These are phyloP conservation scores for Oropetium thomaeum DNA, from an alignment of 176 grass and related monocot species.

Conservation along the genomic window DNA sequence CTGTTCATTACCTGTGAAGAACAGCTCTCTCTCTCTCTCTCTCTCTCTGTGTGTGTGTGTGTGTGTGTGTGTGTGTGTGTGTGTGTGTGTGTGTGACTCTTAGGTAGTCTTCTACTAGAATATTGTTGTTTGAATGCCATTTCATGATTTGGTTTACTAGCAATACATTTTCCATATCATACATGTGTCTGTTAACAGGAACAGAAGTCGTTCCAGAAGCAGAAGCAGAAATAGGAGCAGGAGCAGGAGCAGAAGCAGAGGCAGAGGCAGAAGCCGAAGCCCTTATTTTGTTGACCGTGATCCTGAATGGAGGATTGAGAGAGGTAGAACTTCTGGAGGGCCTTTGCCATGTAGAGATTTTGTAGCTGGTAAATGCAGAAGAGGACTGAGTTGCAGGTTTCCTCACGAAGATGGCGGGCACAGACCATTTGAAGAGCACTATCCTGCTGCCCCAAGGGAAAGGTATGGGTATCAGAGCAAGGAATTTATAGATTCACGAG, in stretches of 20 bases:
- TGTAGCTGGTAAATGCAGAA: constrained; percentile 70
- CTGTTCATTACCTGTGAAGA: constrained; percentile 14
- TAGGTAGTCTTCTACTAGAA: constrained; percentile 17
- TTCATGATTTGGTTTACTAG: constrained; percentile 17
- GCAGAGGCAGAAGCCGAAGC: constrained; percentile 59
- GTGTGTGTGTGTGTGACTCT: too few relatives aligned
- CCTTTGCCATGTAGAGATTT: constrained; percentile 81
- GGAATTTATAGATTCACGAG: constrained; percentile 59
- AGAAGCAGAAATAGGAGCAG: constrained; percentile 43
- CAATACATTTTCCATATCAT: constrained; percentile 21
- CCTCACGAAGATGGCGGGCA: constrained; percentile 70
- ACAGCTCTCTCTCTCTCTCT: neutral
- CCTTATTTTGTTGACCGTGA: constrained; percentile 60
- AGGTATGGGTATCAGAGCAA: constrained; percentile 49
- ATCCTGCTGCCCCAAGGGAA: constrained; percentile 52
- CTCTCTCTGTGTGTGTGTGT: too few relatives aligned
- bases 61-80: too few relatives aligned
- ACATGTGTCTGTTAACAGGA: constrained; percentile 44
- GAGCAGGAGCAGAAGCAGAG: constrained; percentile 66
- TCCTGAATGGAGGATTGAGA: constrained; percentile 51
- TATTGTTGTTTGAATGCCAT: constrained; percentile 22
- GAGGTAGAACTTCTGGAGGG: constrained; percentile 56
- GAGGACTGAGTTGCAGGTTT: constrained; percentile 77
- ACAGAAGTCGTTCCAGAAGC: constrained; percentile 58
- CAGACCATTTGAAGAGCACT: constrained; percentile 45